Conservation (phyloP, 2,329 filamentous ascomycete genomes). For the Dothiorella sarmentorum region DNA sequence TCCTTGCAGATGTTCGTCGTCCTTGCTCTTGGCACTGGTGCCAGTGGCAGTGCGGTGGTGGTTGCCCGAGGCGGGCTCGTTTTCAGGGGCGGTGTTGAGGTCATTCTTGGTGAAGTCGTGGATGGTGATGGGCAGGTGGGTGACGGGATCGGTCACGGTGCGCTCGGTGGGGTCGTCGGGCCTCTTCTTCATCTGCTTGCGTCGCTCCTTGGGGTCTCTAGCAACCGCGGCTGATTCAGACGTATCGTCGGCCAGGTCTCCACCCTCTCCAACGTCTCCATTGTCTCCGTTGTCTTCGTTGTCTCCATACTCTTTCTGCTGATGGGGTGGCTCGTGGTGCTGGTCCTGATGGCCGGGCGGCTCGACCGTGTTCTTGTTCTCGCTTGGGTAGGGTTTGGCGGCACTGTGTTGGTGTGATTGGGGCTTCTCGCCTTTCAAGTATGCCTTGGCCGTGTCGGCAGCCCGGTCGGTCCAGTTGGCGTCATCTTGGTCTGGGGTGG, state of each 20-base stretch:
- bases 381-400: conserved; percentile 32
- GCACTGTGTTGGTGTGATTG: conserved; percentile 22
- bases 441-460: conserved; percentile 35
- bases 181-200: conserved; percentile 50
- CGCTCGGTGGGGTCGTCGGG: conserved; percentile 48
- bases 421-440: conserved; percentile 28
- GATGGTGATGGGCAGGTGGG: conserved; percentile 65
- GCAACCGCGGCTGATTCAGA: conserved; percentile 39
- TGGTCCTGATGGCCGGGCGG: conserved; percentile 22
- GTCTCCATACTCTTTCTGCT: conserved; percentile 20
- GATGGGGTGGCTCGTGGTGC: conserved; percentile 29
- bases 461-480: conserved; percentile 34
- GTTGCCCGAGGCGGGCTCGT: conserved; percentile 41
- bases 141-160: conserved; percentile 69
- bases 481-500: conserved; percentile 26
- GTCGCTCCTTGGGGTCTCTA: conserved; percentile 44
- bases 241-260: conserved; percentile 40
- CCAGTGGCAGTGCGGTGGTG: conserved; percentile 44
- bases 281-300: conserved; percentile 21
- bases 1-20: conserved; percentile 39
- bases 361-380: conserved; percentile 35
- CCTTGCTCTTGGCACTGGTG: conserved; percentile 37
- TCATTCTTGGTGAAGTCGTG: conserved; percentile 66
- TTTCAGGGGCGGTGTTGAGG: conserved; percentile 49
- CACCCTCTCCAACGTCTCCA: conserved; percentile 21